phyloP scores from a whole-genome alignment of 106 monocot genomes.

The Ottelia alismoides region DNA sequence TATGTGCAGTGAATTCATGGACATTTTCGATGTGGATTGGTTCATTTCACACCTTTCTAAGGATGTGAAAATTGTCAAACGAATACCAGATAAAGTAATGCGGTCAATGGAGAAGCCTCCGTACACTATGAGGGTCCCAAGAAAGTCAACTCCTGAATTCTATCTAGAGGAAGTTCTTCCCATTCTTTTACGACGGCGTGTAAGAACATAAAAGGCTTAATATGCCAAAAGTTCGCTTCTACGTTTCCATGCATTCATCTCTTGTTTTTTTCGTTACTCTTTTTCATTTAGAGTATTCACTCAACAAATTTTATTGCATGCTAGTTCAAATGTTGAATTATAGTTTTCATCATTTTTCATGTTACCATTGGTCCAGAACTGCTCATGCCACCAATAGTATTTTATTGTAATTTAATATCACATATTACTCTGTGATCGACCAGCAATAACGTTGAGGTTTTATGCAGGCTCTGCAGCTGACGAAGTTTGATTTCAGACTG shows the following conservation, averaged over 20 bases:
- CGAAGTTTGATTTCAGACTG: slow-evolving; percentile 73
- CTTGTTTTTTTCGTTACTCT: too few species aligned
- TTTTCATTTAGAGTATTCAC: too few species aligned
- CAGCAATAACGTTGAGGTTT: too few species aligned
- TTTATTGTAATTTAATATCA: too few species aligned
- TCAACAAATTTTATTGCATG: neutral
- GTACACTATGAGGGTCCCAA: slow-evolving; percentile 62
- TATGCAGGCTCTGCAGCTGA: slow-evolving; percentile 67
- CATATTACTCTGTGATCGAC: too few species aligned
- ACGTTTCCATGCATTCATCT: too few species aligned
- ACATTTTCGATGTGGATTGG: slow-evolving; percentile 69
- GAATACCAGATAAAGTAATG: slow-evolving; percentile 60
- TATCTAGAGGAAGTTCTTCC: slow-evolving; percentile 61
- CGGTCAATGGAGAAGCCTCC: slow-evolving; percentile 72
- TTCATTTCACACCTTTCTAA: slow-evolving; percentile 53
- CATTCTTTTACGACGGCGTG: slow-evolving; percentile 49
- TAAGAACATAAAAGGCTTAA: too few species aligned
- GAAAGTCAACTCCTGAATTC: slow-evolving; percentile 59
- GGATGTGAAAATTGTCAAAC: slow-evolving; percentile 50
- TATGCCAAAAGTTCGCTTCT: too few species aligned
- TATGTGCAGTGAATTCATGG: slow-evolving; percentile 47
- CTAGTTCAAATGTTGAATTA: neutral
- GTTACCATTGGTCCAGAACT: too few species aligned
- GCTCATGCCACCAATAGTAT: too few species aligned
- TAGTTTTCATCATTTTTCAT: too few species aligned